Evolutionary conservation across 495 filamentous ascomycete genomes (phyloP), one percentile per base, ranked within the genome.

Genomic region (Cercophora newfieldiana): DNA sequence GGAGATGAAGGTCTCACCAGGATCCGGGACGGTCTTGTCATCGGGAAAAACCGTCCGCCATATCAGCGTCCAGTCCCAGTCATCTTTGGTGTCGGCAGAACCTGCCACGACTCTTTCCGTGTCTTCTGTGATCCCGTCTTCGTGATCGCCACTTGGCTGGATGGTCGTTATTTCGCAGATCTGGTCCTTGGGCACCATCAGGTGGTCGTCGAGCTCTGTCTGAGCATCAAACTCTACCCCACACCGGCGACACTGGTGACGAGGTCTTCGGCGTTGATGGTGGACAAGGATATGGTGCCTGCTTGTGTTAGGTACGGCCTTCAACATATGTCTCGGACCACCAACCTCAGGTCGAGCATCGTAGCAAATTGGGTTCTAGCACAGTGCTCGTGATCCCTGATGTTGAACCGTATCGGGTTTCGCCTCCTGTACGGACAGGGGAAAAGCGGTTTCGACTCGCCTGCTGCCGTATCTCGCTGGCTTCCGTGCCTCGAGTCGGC

Each of bases 351-450:
- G 3, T 68, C 62, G 1, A 56, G 21, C 10, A 75, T 50, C 0
- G 66, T 65, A 6, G 19, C 16, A 26, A 74, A 75, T 1, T 68
- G 57, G 3, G 47, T 67, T n/a, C 59, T 68, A 47, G 75, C 77
- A 37, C 77, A 79, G 18, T 31, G 12, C 24, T 75, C 68, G 18
- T 77, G 69, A 8, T 77, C 75, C 3, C 75, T 69, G 44, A 79
- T 65, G 31, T 78, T 79, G 60, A 78, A 79, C 30, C 74, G 64
- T n/a, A 59, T 63, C 3, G 77, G 77, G 57, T 79, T 77, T n/a
- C 77, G 75, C 53, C 71, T 75, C 61, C 77, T 72, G 56, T 74
- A 79, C 21, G 77, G 77, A 37, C 77, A 79, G 0, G 72, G 68
- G 54, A 73, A 76, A 24, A 25, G 8, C 1, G 24, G 18, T 21